phyloP scores from a whole-genome alignment of 164 flowering plant species.

The Liriodendron chinense region DNA sequence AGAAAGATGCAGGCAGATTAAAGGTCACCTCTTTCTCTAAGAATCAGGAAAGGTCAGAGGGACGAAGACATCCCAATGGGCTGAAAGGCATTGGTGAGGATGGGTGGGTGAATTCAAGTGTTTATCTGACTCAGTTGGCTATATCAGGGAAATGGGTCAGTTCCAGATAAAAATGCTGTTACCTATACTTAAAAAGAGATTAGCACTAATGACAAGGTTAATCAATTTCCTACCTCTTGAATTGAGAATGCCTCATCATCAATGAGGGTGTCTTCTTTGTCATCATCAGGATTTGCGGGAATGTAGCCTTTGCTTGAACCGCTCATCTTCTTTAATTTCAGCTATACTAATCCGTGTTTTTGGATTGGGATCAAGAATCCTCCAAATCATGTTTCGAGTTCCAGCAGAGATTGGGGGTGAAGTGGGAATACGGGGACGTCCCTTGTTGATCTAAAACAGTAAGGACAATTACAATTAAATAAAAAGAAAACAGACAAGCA shows the following conservation, averaged over 20 bases:
- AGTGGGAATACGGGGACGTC: slow-evolving; percentile 71
- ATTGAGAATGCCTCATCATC: slow-evolving; percentile 60
- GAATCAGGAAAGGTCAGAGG: slow-evolving; percentile 93
- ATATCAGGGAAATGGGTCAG: slow-evolving; percentile 13
- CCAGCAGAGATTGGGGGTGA: slow-evolving; percentile 62
- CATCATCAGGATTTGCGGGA: slow-evolving; percentile 58
- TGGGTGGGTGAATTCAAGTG: slow-evolving; percentile 45
- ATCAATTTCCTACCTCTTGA: slow-evolving; percentile 32
- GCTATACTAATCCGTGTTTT: slow-evolving; percentile 59
- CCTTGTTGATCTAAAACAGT: slow-evolving; percentile 66
- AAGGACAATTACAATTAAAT: not conserved
- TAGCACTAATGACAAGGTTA: not conserved
- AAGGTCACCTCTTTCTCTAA: slow-evolving; percentile 84
- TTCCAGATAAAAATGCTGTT: not conserved
- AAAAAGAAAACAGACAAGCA: not conserved
- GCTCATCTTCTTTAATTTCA: slow-evolving; percentile 62
- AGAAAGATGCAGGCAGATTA: not conserved
- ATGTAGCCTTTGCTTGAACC: slow-evolving; percentile 75
- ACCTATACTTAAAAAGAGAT: not conserved
- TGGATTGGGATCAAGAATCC: slow-evolving; percentile 94
- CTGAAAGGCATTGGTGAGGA: slow-evolving; percentile 91
- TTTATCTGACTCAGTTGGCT: slow-evolving; percentile 48
- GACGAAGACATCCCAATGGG: slow-evolving; percentile 93
- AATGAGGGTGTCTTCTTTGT: slow-evolving; percentile 45
- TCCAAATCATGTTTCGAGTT: slow-evolving; percentile 62